Base-by-base conservation (phyloP, 352 stramenopile genomes). In the Globisporangium cylindrosporum region DNA sequence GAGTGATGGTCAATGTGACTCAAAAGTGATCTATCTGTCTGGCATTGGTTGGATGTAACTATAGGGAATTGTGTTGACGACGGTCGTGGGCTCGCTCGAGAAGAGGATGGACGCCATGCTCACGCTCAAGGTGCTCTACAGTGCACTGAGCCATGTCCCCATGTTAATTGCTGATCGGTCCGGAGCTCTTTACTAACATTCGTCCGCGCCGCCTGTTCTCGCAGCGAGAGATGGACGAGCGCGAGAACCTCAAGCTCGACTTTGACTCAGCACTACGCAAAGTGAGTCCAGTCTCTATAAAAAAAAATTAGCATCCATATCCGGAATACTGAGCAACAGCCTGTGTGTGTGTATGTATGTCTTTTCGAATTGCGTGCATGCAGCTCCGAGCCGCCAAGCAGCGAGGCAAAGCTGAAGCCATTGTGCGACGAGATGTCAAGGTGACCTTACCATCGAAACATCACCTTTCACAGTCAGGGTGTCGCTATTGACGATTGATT, bases 21-120 rank as follows among this genome's bases (percentile, higher is more conserved):
- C 38, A 46, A 43, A 43, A 46, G 38, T 14, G 8, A 61, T 15
- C 7, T 48, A 61, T 15, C 18, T 48, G 10, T 49, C 34, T 55
- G 46, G 24, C 29, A 22, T 51, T 20, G 14, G 9, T 14, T 38
- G 22, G 38, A 27, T 43, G 25, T 64, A 6, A 46, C 18, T 43
- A 27, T 34, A 82, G 75, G 73, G 67, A 14, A 66, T 62, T 9
- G 68, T 76, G 15, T 56, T 84, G n/a, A 74, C 66, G n/a, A 72
- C 59, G 3, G 70, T 83, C 9, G 72, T 76, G 3, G 73, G 58
- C 20, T 66, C 59, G 20, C 49, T 85, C 24, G 69, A 83, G 63
- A 82, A 80, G 67, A 81, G 79, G 24, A 58, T 85, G 1, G 67
- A 75, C n/a, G 71, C 66, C 5, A 61, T 85, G 64, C 66, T 64